These are phyloP conservation scores for Suillus americanus DNA, from an alignment of 768 basidiomycete species.

Conservation along the genomic window DNA sequence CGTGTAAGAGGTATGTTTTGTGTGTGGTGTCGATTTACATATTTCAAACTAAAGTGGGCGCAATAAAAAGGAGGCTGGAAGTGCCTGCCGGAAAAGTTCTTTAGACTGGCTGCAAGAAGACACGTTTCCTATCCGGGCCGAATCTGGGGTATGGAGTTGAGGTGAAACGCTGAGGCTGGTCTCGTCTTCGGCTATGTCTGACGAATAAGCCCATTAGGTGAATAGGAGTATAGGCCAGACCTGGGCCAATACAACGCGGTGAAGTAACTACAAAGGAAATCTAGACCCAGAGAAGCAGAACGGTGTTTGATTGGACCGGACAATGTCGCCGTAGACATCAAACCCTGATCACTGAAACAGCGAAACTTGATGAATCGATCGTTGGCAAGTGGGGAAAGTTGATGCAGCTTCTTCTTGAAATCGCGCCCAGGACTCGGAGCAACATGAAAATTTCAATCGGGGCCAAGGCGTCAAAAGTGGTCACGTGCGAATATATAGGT, in stretches of 20 bases:
- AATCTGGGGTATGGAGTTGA: constrained; percentile 6
- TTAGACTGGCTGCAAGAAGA: not conserved
- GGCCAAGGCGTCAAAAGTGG: no score
- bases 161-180: not conserved
- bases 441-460: not conserved
- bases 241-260: not conserved
- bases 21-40: not conserved
- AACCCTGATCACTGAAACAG: not conserved
- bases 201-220: not conserved
- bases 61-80: not conserved
- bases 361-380: not conserved
- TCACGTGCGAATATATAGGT: not conserved
- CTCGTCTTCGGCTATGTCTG: not conserved
- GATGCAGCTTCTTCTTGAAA: not conserved
- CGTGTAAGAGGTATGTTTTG: not conserved
- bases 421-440: not conserved
- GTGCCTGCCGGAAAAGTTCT: not conserved
- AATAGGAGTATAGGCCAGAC: not conserved
- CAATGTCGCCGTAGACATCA: not conserved
- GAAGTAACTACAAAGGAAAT: not conserved
- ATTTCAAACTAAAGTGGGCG: not conserved
- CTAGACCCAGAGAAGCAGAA: not conserved
- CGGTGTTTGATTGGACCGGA: not conserved
- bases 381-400: not conserved
- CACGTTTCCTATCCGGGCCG: not conserved